Evolutionary conservation across 2,329 filamentous ascomycete genomes (phyloP), one percentile per base, ranked within the genome.

Genomic region (Macrophomina pseudophaseolina): DNA sequence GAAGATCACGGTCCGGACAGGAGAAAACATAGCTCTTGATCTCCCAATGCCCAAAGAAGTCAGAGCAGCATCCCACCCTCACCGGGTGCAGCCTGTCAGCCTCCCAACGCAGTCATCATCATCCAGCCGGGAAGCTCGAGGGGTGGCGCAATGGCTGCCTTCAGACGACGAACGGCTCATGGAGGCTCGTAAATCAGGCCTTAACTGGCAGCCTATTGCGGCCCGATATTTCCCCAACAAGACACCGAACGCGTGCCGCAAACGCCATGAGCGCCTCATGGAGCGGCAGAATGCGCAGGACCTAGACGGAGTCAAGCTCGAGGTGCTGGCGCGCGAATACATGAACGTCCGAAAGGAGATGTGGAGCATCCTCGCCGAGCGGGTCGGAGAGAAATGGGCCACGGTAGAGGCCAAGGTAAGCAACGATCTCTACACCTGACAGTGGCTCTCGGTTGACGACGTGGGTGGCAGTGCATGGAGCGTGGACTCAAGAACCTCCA

Each of bases 131-230:
- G 65, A 46, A 33, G 28, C 75, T 51, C 76, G 80, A 44, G 80
- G 74, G 68, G 80, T 80, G 8, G 72, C 76, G 9, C 80, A 81
- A 66, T 97, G 93, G 93, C 90, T 86, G 38, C 81, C 86, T 1
- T 84, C 87, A 56, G 92, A 95, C 71, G 93, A 97, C 77, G 85
- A 90, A 72, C 87, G 87, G 44, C 86, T 97, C 51, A 83, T 94
- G 69, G 80, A 83, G 51, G 91, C 92, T 16, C 87, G 93, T 64
- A 87, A 90, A 56, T 87, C 89, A 73, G 91, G 91, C 30, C 85
- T 93, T 76, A 94, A 94, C 79, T 97, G 93, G 93, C 86, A 87
- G 64, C 90, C 92, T 72, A 95, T 96, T 74, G 89, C 93, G 72
- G 84, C 84, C 68, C 87, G 85, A 69, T 88, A 92, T 79, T 97